Base-by-base conservation (phyloP, 1,139 yeast genomes). In the Pneumocystis canis region DNA sequence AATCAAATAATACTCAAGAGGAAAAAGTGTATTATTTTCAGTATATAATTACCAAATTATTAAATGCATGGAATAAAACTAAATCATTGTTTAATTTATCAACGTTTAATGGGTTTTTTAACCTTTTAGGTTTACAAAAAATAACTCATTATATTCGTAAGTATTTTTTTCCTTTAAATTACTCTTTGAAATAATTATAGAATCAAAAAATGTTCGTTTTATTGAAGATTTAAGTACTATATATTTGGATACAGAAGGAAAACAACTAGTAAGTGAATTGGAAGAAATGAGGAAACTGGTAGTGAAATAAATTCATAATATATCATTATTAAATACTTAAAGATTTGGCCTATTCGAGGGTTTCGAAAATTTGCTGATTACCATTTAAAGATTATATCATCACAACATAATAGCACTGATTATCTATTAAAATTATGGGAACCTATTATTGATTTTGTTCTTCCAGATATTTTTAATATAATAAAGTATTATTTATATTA, bases 61-160 rank as follows among this genome's bases (percentile, higher is more conserved):
- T 94, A 61, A 76, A 81, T 41, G 94, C 96, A 0, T 94, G 99
- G 99, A 84, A 92, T 1, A 89, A 90, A 61, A 92, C 92, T 18
- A 85, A 83, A 30, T 39, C 20, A 90, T 97, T 0, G 89, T 89
- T 68, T 88, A 88, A 70, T 97, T 97, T 0, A 76, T 92, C 54
- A 78, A 84, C 73, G 95, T 92, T 94, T 62, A 96, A 89, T 67
- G 90, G 97, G 97, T 94, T 94, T 70, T 90, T 92, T 97, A 97
- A 90, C 73, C 81, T 97, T 69, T 80, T 94, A 64, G 98, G 98
- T 2, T 88, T 94, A 62, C 97, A 89, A 2, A 84, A 84, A 72
- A 92, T 94, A 70, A 96, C 97, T 0, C 86, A 87, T 64, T 94
- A 94, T 71, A 90, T 94, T 74, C 84, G 85, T 67, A 80, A 82